Base-by-base conservation (phyloP, 441 rosid species). In the Gossypium laxum region DNA sequence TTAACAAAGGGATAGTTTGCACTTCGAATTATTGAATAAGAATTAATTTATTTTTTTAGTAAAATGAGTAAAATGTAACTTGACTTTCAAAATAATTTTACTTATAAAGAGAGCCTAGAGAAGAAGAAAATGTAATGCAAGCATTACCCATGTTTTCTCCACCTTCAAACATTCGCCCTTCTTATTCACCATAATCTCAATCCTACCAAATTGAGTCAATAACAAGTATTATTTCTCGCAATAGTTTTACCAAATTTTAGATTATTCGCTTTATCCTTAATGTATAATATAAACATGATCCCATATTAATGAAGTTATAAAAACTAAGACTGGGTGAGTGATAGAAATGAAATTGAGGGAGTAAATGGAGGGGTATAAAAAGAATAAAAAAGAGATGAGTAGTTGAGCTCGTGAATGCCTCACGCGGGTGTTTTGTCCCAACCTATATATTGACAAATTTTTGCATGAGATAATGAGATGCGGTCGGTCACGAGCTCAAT, bases 401-500 rank as follows among this genome's bases (percentile, higher is more conserved):
- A 71, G 18, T 52, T 61, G 43, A 17, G 28, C 78, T 45, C 78
- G 76, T 74, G 80, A 76, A 62, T 38, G 26, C 70, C 69, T 11
- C 43, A 32, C 32, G 50, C 15, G 1, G 18, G 12, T 21, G 41
- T 34, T 22, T 51, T 71, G 79, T 71, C 52, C 14, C 58, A 4
- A 57, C 47, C 55, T 1, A 4, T 0, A 1, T 1, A 15, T 32
- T 5, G 32, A n/a, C 51, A 2, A 45, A 75, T 70, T 45, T 18
- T 21, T 45, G 24, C 82, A 72, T 59, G 71, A 67, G 60, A 21
- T 10, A 21, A 22, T 21, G 14, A 22, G 79, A 72, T 45, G 55
- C 72, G 71, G 83, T 76, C 81, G 81, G 76, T 84, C 88, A 84
- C 88, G 60, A 30, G 60, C 60, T 56, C 30, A 11, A 4, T 2